These are phyloP conservation scores for Candida methanosorbosa DNA, from an alignment of 805 yeast species.

Conservation along the genomic window DNA sequence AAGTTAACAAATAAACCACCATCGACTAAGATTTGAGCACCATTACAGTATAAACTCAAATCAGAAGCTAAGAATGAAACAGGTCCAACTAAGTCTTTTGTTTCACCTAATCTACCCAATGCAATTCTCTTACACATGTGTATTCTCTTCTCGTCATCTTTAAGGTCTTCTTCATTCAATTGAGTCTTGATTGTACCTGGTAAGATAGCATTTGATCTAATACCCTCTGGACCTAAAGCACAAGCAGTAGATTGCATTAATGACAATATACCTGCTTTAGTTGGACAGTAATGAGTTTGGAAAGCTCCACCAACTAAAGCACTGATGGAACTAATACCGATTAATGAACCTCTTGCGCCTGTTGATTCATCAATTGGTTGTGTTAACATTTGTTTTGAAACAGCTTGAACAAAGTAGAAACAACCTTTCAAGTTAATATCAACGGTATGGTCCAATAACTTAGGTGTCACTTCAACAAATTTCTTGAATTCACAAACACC, in stretches of 20 bases:
- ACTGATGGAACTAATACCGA: conserved; percentile 33
- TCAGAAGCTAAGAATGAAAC: conserved; percentile 33
- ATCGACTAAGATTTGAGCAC: conserved; percentile 35
- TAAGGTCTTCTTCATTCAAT: conserved; percentile 34
- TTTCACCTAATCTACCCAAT: conserved; percentile 28
- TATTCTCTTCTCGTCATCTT: conserved; percentile 23
- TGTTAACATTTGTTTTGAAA: conserved; percentile 33
- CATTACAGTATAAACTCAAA: conserved; percentile 27
- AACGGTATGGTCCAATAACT: conserved; percentile 25
- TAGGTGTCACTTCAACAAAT: conserved; percentile 32
- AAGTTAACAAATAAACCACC: conserved; percentile 39
- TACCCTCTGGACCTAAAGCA: conserved; percentile 33
- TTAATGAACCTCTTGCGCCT: conserved; percentile 39
- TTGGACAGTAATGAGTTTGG: conserved; percentile 39
- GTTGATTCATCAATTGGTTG: conserved; percentile 14
- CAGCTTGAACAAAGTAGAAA: conserved; percentile 37
- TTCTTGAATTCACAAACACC: conserved; percentile 35
- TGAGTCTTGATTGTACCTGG: conserved; percentile 37
- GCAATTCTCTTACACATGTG: conserved; percentile 34
- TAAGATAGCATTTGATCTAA: conserved; percentile 35
- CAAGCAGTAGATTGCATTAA: conserved; percentile 36
- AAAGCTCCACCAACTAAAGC: conserved; percentile 38
- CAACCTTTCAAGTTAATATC: conserved; percentile 35
- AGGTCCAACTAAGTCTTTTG: conserved; percentile 33
- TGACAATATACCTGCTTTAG: conserved; percentile 37